Evolutionary conservation across 2,329 filamentous ascomycete species (phyloP).

Genomic region (Calonectria pseudoreteaudii): DNA sequence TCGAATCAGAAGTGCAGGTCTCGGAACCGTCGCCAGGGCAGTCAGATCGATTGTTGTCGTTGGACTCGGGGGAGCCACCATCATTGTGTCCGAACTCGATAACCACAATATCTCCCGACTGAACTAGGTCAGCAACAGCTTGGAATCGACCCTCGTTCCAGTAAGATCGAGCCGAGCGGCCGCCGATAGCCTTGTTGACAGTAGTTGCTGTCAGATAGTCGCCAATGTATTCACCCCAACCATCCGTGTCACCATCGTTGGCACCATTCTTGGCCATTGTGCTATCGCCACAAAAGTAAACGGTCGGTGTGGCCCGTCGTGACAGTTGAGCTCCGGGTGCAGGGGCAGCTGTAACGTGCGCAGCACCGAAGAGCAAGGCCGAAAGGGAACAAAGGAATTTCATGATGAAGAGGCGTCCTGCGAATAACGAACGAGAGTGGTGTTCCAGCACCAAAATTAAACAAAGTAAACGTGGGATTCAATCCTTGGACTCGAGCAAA

Average conservation of each 20-base stretch:
- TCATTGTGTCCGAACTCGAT: conserved; percentile 83
- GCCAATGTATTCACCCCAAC: conserved; percentile 72
- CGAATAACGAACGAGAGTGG: background rate
- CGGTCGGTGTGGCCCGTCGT: conserved; percentile 45
- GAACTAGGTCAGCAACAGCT: conserved; percentile 64
- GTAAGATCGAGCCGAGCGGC: conserved; percentile 75
- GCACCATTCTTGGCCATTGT: conserved; percentile 67
- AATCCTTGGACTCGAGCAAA: background rate
- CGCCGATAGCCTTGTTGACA: conserved; percentile 75
- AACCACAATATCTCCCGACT: conserved; percentile 72
- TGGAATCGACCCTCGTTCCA: conserved; percentile 75
- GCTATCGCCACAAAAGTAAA: conserved; percentile 71
- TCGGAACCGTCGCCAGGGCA: conserved; percentile 67
- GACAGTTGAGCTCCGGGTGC: conserved; percentile 14
- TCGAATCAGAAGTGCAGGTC: conserved; percentile 55
- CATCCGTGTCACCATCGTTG: conserved; percentile 57
- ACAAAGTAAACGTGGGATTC: background rate
- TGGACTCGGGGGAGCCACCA: conserved; percentile 64
- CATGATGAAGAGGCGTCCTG: conserved; percentile 28
- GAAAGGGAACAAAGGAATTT: conserved; percentile 35
- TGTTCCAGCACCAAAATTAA: background rate
- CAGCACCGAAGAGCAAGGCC: conserved; percentile 31
- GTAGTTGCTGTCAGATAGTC: conserved; percentile 56
- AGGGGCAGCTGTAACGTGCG: conserved; percentile 27
- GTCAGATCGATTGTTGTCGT: conserved; percentile 72